Base-by-base conservation (phyloP, 169 alveolate species). In the Babesia sp. region DNA sequence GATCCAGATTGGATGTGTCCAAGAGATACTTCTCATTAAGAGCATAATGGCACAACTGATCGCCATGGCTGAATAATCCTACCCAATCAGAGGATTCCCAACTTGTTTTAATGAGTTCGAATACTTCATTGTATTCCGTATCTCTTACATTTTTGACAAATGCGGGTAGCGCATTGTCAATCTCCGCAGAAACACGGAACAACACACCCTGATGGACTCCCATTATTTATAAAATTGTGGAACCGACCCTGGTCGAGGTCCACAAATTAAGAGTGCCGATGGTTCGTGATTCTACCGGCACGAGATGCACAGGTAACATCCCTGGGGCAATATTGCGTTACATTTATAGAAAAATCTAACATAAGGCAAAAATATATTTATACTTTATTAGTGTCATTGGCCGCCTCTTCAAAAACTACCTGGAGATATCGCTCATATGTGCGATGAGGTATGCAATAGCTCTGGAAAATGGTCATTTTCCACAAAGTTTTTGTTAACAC, bases 131-230 rank as follows among this genome's bases (percentile, higher is more conserved):
- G 31, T 45, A 56, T 20, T 79, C 87, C 12, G 16, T 28, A 56
- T 53, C 78, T 41, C 55, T 51, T 24, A 33, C 42, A 34, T 54
- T 51, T 56, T 56, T 61, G 26, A 58, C 69, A 29, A 70, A 79
- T 46, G 67, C 68, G 24, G 87, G 87, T 8, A 79, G 55, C 29
- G 87, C 74, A 45, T 71, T 57, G 36, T 63, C 74, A 44, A 70
- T 44, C 53, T 58, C 75, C 63, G 82, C 34, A 22, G 85, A 70
- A n/a, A 79, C 29, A 22, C 66, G 77, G 51, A 29, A 42, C 55
- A 59, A 39, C 16, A 79, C 74, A 29, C 66, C 83, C 41, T 34
- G 9, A 8, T 45, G 14, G 24, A 37, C 50, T 26, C 33, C 63
- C 74, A 64, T 46, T 26, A 9, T 64, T 60, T 37, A 34, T n/a